Evolutionary conservation across 2,329 filamentous ascomycete species (phyloP).

Genomic region (Chaetomiaceae sp.): DNA sequence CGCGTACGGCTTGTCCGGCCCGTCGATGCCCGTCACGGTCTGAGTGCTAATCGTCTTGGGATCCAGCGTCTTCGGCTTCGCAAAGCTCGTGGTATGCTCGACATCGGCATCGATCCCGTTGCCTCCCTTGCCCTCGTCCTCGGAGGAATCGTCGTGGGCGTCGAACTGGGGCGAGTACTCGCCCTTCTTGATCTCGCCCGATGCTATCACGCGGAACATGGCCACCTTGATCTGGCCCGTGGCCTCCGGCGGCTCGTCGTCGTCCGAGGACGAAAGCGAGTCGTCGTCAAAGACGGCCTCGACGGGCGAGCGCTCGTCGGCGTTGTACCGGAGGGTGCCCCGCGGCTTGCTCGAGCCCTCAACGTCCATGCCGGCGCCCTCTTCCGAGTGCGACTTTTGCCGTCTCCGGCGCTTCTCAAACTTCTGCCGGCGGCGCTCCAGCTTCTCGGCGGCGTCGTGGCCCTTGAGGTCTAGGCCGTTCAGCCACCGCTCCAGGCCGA

Average conservation of each 20-base stretch:
- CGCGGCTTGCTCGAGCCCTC: slow-evolving; percentile 42
- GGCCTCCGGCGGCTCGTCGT: slow-evolving; percentile 88
- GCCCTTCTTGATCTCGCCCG: slow-evolving; percentile 94
- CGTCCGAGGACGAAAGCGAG: slow-evolving; percentile 68
- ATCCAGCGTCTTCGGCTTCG: slow-evolving; percentile 91
- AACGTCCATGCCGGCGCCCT: slow-evolving; percentile 34
- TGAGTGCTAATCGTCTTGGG: slow-evolving; percentile 98
- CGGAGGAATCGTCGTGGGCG: slow-evolving; percentile 90
- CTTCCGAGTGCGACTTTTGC: slow-evolving; percentile 47
- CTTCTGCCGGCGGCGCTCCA: slow-evolving; percentile 84
- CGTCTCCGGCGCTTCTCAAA: slow-evolving; percentile 64
- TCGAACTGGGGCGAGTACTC: slow-evolving; percentile 98
- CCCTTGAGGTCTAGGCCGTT: slow-evolving; percentile 95
- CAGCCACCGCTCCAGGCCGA: slow-evolving; percentile 91
- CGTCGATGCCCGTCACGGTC: slow-evolving; percentile 97
- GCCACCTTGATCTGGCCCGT: slow-evolving; percentile 98
- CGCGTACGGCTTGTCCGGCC: slow-evolving; percentile 92
- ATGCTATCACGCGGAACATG: slow-evolving; percentile 90
- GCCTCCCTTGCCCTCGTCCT: slow-evolving; percentile 47
- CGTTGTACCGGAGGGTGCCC: slow-evolving; percentile 74
- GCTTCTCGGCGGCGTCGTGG: slow-evolving; percentile 81
- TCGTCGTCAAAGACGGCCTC: slow-evolving; percentile 66
- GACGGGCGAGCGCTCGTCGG: slow-evolving; percentile 68
- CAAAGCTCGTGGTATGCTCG: slow-evolving; percentile 96
- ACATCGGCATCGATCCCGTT: slow-evolving; percentile 71